These are phyloP conservation scores for Phyllosticta ampelicida DNA, from an alignment of 2,329 filamentous ascomycete species.

Conservation along the genomic window DNA sequence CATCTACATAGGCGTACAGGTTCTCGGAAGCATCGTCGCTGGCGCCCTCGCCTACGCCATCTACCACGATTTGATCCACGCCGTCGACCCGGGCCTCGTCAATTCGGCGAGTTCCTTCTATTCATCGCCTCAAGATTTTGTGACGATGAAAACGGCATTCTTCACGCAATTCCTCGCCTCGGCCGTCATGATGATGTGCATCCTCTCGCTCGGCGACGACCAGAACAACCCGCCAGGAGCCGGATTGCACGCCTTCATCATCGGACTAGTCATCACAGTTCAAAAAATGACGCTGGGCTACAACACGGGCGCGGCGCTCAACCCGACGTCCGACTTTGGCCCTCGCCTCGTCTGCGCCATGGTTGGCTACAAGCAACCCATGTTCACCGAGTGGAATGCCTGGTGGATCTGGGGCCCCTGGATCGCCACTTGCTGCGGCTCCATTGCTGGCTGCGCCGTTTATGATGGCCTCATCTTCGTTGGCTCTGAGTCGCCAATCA, in stretches of 20 bases:
- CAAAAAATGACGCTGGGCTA: conserved; percentile 33
- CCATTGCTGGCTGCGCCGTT: conserved; percentile 21
- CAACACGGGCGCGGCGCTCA: conserved; percentile 39
- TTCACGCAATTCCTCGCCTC: conserved; percentile 29
- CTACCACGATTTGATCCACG: conserved; percentile 26
- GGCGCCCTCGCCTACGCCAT: conserved; percentile 26
- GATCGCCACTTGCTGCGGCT: conserved; percentile 23
- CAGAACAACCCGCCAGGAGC: conserved; percentile 35
- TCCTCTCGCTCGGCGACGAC: conserved; percentile 32
- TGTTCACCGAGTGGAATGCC: conserved; percentile 27
- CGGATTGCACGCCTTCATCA: conserved; percentile 33
- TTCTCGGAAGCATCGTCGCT: conserved; percentile 25
- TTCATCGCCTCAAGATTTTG: conserved; percentile 21
- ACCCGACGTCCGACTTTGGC: conserved; percentile 41
- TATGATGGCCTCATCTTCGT: conserved; percentile 30
- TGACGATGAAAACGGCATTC: conserved; percentile 23
- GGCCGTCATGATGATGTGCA: conserved; percentile 19
- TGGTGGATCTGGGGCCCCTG: conserved; percentile 31
- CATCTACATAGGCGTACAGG: conserved; percentile 24
- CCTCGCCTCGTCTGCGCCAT: conserved; percentile 37
- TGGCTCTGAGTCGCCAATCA: conserved; percentile 28
- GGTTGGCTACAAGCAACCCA: conserved; percentile 32
- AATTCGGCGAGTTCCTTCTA: conserved; percentile 20
- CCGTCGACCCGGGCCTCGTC: conserved; percentile 12
- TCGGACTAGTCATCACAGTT: conserved; percentile 27